Base-by-base conservation (phyloP, 371 early-diverging fungal genomes). In the Rhizopus arrhizus region DNA sequence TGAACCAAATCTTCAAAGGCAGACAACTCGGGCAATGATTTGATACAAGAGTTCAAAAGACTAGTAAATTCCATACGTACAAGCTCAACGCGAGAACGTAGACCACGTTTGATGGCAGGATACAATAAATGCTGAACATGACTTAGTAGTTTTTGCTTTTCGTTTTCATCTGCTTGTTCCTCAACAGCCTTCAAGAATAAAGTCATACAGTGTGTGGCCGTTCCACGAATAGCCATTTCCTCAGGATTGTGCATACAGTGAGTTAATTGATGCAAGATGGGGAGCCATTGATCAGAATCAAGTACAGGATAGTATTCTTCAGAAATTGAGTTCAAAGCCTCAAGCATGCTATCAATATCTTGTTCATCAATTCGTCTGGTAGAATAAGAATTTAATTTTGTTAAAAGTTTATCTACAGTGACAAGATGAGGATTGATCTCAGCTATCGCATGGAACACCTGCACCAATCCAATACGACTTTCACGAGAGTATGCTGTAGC, bases 161-260 rank as follows among this genome's bases (percentile, higher is more conserved):
- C 80, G 11, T 75, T 73, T 32, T 68, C 68, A 29, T 75, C 75
- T 2, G 59, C 53, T 5, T 72, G 53, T 31, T 76, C 55, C 15
- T 80, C 72, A 0, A 62, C 80, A 60, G 40, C 69, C 63, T 58
- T 86, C 73, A 67, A 88, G 63, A 89, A 95, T 32, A 80, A 80
- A 0, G 67, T 63, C 49, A 97, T 56, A 9, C 89, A 90, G 67
- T 84, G 87, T 0, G 90, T 77, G 3, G 97, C 88, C 65, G 86
- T 90, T 53, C 91, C 89, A 49, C 97, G 89, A 31, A 95, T 86
- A 0, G 95, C 89, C 81, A 91, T 86, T 72, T 98, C 98, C 48
- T 91, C 91, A 5, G 74, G 69, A 56, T 96, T 91, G 47, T 90
- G 89, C 64, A 94, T 83, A 59, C 77, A 88, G 68, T 81, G 89